Base-by-base conservation (phyloP, 2,329 filamentous ascomycete species). In the Fusarium sp. region DNA sequence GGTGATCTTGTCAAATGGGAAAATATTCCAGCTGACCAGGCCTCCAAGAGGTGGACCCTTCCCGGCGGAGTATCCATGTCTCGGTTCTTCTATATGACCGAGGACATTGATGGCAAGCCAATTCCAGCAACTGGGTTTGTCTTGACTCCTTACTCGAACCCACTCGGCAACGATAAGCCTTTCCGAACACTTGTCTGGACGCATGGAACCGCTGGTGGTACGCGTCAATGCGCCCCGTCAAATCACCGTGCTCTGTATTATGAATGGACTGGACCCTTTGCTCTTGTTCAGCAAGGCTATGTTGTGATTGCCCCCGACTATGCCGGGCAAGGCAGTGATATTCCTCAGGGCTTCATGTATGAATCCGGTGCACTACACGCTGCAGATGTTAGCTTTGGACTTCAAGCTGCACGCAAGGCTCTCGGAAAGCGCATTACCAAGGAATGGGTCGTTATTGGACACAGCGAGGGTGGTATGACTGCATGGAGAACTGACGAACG, bases 1-100 rank as follows among this genome's bases (percentile, higher is more conserved):
- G 66, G 66, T 3, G 66, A 69, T 15, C 59, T 69, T 3, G 60
- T 69, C 14, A 69, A 69, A 3, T 69, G 66, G 66, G 65, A 69
- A 12, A 15, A 69, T 8, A 11, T 69, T 9, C 31, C 66, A 12
- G 21, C 42, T 11, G 52, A 44, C 3, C 46, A 69, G 5, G 54
- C 10, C 11, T 49, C 59, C 19, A 41, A 48, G 37, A 48, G 46
- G 11, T 69, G 66, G 65, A 69, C 65, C 4, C 10, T 69, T 10
- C 66, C 65, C 1, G 60, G 29, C 5, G 60, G 66, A 21, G 35
- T 64, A 0, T 60, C 59, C 7, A 3, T 69, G 10, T 41, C 65
- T 9, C 65, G 66, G 7, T 65, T 69, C 33, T 65, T 69, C 21
- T 69, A 69, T 8, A 55, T 69, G 21, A 25, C 51, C 1, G 65